Evolutionary conservation across 164 flowering plant genomes (phyloP), one percentile per base, ranked within the genome.

Genomic region (Pachysandra terminalis): DNA sequence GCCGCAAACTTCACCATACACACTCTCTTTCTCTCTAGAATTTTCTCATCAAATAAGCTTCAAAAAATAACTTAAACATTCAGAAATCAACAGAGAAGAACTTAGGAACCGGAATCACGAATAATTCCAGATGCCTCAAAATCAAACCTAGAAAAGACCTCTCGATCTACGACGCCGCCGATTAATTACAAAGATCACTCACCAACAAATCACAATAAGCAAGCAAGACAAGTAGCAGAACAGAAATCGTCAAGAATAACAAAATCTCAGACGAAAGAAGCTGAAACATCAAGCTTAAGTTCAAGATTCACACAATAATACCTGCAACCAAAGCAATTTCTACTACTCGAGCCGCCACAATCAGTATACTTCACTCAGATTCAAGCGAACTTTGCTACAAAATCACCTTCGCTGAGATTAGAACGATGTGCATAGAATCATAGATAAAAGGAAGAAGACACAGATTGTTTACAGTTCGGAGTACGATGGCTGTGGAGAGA

Each of bases 281-380:
- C 7, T 32, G 37, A 66, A 23, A 48, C n/a, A 26, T 12, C 58
- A 67, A 67, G 6, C 16, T 21, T 3, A 48, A 45, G 22, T 41
- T 22, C 16, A 21, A 68, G 64, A n/a, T 59, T 23, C 23, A 23
- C 9, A n/a, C 28, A 32, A 32, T 15, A 25, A 16, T 25, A 68
- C 71, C 71, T 68, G 49, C 9, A 8, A 68, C 61, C 21, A n/a
- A 45, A 68, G 35, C 37, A 53, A 62, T 40, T 51, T 61, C 48
- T 28, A 25, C 27, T 57, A 9, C 19, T n/a, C 24, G 35, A 35
- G 9, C 22, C 53, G 21, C 59, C 26, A 61, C 37, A 53, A 22
- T 25, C 25, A 68, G 61, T 65, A 68, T 62, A 35, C 57, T 68
- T 61, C 24, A 52, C n/a, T 37, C 19, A 23, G 37, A n/a, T 53